Evolutionary conservation across 371 early-diverging fungal species (phyloP).

Genomic region (Syncephalis plumigaleata): DNA sequence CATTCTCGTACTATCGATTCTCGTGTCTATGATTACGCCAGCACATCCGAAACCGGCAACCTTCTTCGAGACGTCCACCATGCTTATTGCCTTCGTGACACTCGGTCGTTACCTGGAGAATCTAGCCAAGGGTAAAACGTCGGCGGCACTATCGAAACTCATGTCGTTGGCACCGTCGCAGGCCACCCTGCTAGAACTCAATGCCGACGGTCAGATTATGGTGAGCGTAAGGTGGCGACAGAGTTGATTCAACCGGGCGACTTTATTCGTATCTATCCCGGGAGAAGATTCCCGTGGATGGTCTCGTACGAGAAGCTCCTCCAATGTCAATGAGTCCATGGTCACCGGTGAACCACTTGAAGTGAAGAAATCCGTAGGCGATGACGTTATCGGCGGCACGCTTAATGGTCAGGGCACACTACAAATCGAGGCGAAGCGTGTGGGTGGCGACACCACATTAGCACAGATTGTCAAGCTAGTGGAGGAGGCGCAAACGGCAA

Average conservation of each 20-base stretch:
- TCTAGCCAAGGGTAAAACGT: constrained; percentile 84
- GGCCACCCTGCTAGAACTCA: constrained; percentile 34
- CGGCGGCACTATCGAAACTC: constrained; percentile 71
- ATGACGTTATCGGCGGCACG: constrained; percentile 76
- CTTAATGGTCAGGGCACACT: constrained; percentile 73
- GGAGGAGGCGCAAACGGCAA: constrained; percentile 66
- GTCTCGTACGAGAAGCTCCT: constrained; percentile 54
- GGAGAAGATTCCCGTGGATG: constrained; percentile 93
- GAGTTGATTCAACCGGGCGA: constrained; percentile 79
- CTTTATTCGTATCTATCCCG: constrained; percentile 70
- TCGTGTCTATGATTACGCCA: constrained; percentile 14
- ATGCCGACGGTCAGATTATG: constrained; percentile 9
- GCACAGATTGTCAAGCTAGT: constrained; percentile 82
- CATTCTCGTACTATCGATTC: constrained; percentile 38
- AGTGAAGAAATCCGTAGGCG: constrained; percentile 52
- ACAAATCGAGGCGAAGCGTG: constrained; percentile 46
- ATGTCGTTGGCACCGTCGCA: constrained; percentile 68
- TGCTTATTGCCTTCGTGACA: constrained; percentile 78
- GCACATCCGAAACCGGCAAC: constrained; percentile 39
- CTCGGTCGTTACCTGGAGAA: constrained; percentile 86
- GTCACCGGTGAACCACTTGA: constrained; percentile 95
- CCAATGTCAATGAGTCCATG: constrained; percentile 91
- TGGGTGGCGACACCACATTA: constrained; percentile 70
- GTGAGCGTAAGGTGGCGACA: constrained; percentile 59
- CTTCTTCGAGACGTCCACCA: constrained; percentile 87